Percentiles rank a stretch among this genome's conserved stretches.
Conservation (phyloP, 1,284 basidiomycete species). For the Lentinula novae-zelandiae region DNA sequence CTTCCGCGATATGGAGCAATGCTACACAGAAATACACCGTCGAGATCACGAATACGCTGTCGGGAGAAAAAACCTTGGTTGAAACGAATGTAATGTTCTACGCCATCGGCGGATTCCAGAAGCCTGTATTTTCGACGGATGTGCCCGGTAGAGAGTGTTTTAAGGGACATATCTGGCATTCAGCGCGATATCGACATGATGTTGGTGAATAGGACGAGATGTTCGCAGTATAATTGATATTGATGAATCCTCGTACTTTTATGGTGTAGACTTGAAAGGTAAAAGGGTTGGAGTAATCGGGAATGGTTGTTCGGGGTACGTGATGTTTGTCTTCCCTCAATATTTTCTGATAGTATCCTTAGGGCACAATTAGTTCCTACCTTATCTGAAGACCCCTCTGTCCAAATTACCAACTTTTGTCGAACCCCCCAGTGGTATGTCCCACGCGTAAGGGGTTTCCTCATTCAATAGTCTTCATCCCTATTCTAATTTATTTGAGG, state of each 20-base stretch:
- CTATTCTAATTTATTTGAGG: not conserved
- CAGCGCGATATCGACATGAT: conserved; percentile 53
- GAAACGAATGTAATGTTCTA: conserved; percentile 40
- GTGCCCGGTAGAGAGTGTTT: conserved; percentile 44
- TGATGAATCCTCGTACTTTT: no score
- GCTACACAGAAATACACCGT: conserved; percentile 35
- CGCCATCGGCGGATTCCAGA: conserved; percentile 43
- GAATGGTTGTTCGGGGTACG: conserved; percentile 59
- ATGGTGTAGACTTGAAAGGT: conserved; percentile 32
- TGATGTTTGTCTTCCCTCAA: conserved; percentile 15
- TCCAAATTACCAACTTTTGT: conserved; percentile 50
- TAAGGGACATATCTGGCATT: conserved; percentile 50
- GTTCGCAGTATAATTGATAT: no score
- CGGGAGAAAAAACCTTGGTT: conserved; percentile 25
- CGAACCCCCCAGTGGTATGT: conserved; percentile 50
- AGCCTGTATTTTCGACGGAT: conserved; percentile 41
- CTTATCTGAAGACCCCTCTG: conserved; percentile 44
- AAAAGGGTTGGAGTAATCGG: conserved; percentile 62
- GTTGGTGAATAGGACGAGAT: conserved; percentile 22
- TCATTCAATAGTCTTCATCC: not conserved
- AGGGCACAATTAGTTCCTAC: conserved; percentile 54
- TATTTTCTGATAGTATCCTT: conserved; percentile 7
- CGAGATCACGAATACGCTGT: conserved; percentile 31
- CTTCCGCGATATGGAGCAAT: conserved; percentile 42
- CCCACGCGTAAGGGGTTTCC: conserved; percentile 34